phyloP scores from a whole-genome alignment of 768 basidiomycete genomes.

The Suillus decipiens region DNA sequence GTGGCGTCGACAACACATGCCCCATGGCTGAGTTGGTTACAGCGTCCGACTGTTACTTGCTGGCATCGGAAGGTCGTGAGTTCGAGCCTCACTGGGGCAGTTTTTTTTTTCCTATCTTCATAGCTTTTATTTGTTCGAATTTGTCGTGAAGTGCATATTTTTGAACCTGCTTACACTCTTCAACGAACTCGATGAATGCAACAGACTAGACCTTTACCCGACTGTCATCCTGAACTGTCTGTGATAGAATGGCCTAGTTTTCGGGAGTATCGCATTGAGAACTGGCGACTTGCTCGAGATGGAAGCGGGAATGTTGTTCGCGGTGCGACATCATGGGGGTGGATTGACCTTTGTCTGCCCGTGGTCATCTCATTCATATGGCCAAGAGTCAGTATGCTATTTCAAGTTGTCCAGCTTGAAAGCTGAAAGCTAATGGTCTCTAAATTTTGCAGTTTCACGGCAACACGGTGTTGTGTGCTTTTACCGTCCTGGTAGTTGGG shows the following conservation, averaged over 20 bases:
- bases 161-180: neutral
- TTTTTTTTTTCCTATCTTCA: slow-evolving; percentile 12
- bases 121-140: neutral
- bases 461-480: slow-evolving; percentile 14
- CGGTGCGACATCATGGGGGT: slow-evolving; percentile 34
- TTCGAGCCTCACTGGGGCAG: slow-evolving; percentile 57
- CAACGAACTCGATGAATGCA: slow-evolving; percentile 35
- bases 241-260: slow-evolving; percentile 47
- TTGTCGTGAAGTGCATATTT: neutral
- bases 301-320: slow-evolving; percentile 37
- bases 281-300: slow-evolving; percentile 47
- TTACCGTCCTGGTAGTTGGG: slow-evolving; percentile 19
- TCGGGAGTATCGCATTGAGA: slow-evolving; percentile 63
- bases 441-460: slow-evolving; percentile 19
- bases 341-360: slow-evolving; percentile 39
- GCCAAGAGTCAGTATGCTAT: slow-evolving; percentile 29
- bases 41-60: slow-evolving; percentile 48
- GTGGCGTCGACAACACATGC: slow-evolving; percentile 25
- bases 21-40: slow-evolving; percentile 56
- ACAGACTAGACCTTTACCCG: slow-evolving; percentile 37
- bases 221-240: slow-evolving; percentile 53
- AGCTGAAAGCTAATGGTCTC: slow-evolving; percentile 18
- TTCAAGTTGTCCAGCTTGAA: slow-evolving; percentile 2
- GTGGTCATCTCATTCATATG: slow-evolving; percentile 35
- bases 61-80: slow-evolving; percentile 52